A percentile compares a stretch with the other conserved stretches of the same genome.
Conservation (phyloP, 176 grass and related monocot genomes). For the Carex myosuroides region DNA sequence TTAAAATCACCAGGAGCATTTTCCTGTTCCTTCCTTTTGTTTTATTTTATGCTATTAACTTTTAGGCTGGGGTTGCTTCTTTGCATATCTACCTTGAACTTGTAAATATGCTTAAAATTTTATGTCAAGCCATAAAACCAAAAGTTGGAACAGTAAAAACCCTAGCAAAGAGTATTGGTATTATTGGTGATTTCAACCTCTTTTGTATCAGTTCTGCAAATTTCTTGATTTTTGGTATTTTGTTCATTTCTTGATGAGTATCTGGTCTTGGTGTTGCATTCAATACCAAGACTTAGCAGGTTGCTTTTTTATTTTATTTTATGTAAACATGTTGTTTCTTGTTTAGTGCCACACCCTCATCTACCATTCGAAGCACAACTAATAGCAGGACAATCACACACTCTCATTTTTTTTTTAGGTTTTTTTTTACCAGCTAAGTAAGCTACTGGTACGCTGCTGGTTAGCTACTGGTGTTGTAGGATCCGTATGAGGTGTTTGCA, state of each 20-base stretch:
- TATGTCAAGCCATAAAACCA: not conserved
- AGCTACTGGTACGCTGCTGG: too few species aligned
- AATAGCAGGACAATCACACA: conserved; percentile 72
- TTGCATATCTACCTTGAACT: conserved; percentile 19
- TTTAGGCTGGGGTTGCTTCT: not conserved
- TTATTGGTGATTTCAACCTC: not conserved
- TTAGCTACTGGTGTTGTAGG: too few species aligned
- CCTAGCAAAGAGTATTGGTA: not conserved
- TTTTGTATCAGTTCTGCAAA: not conserved
- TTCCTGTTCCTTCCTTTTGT: not conserved
- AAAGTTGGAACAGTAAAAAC: not conserved
- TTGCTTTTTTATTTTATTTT: conserved; percentile 12
- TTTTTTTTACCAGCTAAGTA: too few species aligned
- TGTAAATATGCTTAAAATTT: not conserved
- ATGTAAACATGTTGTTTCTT: conserved; percentile 1
- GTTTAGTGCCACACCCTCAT: conserved; percentile 85
- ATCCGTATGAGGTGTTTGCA: too few species aligned
- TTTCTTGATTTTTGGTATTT: not conserved
- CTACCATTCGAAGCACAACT: conserved; percentile 87
- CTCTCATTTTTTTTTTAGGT: conserved; percentile 6
- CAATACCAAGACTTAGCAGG: not conserved
- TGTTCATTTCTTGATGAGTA: not conserved
- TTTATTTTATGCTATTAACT: not conserved
- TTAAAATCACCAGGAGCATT: not conserved
- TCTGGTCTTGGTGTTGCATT: not conserved